These are phyloP conservation scores for Chrysopogon serrulatus DNA, from an alignment of 176 grass and related monocot species.

Conservation along the genomic window DNA sequence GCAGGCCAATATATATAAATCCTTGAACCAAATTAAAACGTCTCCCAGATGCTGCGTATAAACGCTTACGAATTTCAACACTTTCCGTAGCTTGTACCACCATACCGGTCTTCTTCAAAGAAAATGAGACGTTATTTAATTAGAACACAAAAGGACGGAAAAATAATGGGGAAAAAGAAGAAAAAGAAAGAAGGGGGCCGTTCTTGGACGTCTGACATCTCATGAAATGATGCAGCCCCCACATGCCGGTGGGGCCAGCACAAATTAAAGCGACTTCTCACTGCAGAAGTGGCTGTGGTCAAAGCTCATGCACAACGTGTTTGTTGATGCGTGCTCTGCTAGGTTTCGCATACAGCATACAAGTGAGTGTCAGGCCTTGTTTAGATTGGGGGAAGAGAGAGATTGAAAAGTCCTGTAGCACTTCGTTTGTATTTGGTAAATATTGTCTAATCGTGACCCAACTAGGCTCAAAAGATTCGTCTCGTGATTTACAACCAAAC, in stretches of 20 bases:
- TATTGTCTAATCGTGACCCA: too few species aligned
- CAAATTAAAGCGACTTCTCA: neutral
- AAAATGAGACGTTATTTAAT: neutral
- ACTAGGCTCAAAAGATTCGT: too few species aligned
- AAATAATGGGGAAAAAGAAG: neutral
- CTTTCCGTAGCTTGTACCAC: neutral
- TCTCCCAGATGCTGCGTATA: neutral
- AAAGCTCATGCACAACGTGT: neutral
- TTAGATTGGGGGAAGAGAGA: too few species aligned
- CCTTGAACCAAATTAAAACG: neutral
- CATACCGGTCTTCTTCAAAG: neutral
- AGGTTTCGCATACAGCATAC: too few species aligned
- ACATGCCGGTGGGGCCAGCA: neutral
- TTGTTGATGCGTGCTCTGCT: neutral
- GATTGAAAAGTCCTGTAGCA: too few species aligned
- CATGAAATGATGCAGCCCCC: neutral
- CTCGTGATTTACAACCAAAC: too few species aligned
- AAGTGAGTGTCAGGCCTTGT: too few species aligned
- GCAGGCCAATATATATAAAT: too few species aligned
- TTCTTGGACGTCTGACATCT: neutral
- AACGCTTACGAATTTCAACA: neutral
- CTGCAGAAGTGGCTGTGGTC: neutral
- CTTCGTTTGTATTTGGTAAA: too few species aligned
- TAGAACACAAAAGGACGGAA: neutral
- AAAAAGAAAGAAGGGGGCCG: neutral